Conservation (phyloP, 345 rosid genomes). For the Pistacia integerrima region DNA sequence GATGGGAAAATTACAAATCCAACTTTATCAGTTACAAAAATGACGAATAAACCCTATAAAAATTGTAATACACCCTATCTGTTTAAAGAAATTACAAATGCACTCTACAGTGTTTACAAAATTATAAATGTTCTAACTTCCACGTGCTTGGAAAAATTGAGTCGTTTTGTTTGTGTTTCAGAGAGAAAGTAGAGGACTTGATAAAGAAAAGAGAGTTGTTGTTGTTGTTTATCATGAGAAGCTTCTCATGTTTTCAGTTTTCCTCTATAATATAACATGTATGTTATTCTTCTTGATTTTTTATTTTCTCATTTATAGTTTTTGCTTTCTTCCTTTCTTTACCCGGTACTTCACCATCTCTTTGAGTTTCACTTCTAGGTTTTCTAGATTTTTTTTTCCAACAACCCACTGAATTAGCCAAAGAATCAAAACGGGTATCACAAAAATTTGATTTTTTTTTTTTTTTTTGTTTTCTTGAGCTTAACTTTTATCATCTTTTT, state of each 20-base stretch:
- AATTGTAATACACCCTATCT: no score
- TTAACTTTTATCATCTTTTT: not conserved
- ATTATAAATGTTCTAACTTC: no score
- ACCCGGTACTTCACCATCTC: not conserved
- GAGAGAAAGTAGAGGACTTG: not conserved
- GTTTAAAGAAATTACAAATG: no score
- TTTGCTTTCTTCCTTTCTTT: not conserved
- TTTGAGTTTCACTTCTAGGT: slow-evolving; percentile 16
- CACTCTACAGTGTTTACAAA: no score
- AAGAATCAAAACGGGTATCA: not conserved
- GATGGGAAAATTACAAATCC: no score
- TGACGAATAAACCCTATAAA: no score
- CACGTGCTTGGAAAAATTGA: not conserved
- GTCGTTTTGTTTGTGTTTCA: not conserved
- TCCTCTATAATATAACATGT: slow-evolving; percentile 4
- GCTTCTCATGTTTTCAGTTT: not conserved
- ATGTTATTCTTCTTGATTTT: not conserved
- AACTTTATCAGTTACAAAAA: no score
- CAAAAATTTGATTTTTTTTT: not conserved
- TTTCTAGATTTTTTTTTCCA: not conserved
- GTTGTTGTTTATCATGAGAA: not conserved
- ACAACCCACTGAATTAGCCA: not conserved
- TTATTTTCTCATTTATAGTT: not conserved
- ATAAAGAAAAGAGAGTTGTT: not conserved
- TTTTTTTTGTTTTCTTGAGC: no score